phyloP scores from a whole-genome alignment of 2,329 filamentous ascomycete genomes.

The Penicillium sp. region DNA sequence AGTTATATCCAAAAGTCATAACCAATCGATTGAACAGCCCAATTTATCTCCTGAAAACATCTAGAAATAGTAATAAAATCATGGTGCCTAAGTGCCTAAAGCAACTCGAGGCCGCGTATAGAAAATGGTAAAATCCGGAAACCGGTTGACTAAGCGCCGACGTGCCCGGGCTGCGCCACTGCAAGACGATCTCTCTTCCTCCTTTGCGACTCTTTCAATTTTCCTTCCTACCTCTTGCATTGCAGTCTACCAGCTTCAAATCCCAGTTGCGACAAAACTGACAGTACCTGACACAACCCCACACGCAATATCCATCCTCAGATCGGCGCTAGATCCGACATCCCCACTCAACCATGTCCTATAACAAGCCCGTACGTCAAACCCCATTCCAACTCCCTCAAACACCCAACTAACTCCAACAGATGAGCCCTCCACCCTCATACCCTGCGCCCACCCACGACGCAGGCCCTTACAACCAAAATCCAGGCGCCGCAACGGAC shows the following conservation, averaged over 20 bases:
- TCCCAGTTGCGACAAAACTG: neutral
- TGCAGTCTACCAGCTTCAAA: neutral
- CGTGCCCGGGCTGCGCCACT: neutral
- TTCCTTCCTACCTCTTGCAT: neutral
- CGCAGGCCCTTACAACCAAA: constrained; percentile 29
- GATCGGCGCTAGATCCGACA: neutral
- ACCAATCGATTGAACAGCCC: neutral
- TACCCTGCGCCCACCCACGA: constrained; percentile 39
- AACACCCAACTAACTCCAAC: neutral
- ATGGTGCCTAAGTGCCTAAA: neutral
- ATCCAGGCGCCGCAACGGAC: constrained; percentile 27
- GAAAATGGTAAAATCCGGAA: neutral
- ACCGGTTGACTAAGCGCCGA: neutral
- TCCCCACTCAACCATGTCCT: neutral
- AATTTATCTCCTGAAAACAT: neutral
- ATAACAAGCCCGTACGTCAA: neutral
- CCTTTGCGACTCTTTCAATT: neutral
- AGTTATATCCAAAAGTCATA: constrained; percentile 17
- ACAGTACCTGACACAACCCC: too few relatives aligned
- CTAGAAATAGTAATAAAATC: neutral
- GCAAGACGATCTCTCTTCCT: neutral
- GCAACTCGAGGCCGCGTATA: neutral
- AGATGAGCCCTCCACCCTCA: constrained; percentile 40
- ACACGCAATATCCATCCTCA: neutral
- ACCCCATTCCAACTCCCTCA: neutral